Conservation (phyloP, 2,329 filamentous ascomycete genomes). For the Zasmidium angulare region DNA sequence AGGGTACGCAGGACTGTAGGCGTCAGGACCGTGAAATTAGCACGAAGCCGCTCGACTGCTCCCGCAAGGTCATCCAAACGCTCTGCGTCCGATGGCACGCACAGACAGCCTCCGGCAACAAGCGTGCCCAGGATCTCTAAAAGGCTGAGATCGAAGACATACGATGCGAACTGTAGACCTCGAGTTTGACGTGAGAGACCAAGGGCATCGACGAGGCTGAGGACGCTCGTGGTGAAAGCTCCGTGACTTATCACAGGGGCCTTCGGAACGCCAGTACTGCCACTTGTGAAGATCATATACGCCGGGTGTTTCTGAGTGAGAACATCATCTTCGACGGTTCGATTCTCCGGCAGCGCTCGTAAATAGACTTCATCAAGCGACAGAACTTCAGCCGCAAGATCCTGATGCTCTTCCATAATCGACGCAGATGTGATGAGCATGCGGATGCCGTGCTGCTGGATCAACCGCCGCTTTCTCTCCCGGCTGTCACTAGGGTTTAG, state of each 20-base stretch:
- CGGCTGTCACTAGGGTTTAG: slow-evolving; percentile 2
- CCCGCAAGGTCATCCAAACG: slow-evolving; percentile 4
- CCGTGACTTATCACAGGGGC: neutral
- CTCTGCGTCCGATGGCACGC: slow-evolving; percentile 1
- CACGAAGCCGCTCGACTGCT: neutral
- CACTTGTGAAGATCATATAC: neutral
- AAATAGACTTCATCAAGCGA: too few relatives aligned
- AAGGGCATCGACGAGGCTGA: neutral
- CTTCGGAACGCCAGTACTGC: neutral
- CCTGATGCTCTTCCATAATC: neutral
- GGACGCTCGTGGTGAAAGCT: neutral
- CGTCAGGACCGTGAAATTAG: neutral
- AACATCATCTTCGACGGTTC: neutral
- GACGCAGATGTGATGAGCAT: neutral
- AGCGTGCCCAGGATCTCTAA: neutral
- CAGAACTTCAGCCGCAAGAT: neutral
- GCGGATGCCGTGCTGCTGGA: neutral
- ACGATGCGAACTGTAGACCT: neutral
- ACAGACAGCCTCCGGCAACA: neutral
- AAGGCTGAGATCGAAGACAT: neutral
- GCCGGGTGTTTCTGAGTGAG: neutral
- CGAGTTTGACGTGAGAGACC: neutral
- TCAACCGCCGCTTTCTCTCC: neutral
- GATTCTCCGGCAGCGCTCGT: neutral
- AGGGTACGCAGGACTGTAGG: too few relatives aligned